Evolutionary conservation across 2,329 filamentous ascomycete genomes (phyloP), one percentile per base, ranked within the genome.

Genomic region (Verticillium nonalfalfae): DNA sequence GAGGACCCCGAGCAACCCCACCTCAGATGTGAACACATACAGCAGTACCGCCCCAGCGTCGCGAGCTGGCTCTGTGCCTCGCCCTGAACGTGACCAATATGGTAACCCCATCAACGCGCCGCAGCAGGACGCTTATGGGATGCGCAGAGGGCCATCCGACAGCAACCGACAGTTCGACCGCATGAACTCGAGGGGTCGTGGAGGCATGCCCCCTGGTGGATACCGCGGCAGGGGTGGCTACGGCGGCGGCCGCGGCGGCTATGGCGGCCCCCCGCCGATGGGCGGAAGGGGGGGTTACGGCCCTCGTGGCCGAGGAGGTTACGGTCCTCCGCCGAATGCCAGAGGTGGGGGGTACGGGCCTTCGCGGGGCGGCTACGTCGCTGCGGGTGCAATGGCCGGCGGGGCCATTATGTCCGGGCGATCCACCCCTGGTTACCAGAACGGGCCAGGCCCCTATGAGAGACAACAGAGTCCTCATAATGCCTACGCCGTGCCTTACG

Each of bases 61-160:
- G 66, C 74, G 73, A 69, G 79, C 74, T 67, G 74, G 68, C 58
- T 81, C 81, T 40, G 67, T 71, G 52, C 69, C 66, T 56, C 72
- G 68, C 55, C 62, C 71, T 14, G 67, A 72, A 14, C 75, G 75
- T 14, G 89, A 92, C 66, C 85, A 86, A 64, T 91, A 89, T 66
- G 88, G 87, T 54, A 90, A 89, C 68, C 76, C 78, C 10, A 74
- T 82, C 50, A 72, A 75, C 40, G 75, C 71, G n/a, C 67, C 75
- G 1, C 70, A 26, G 26, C 26, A 72, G 6, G 80, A 80, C 67
- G 74, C 72, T 14, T 85, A 81, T 67, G 80, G 73, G 59, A 73
- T 77, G 70, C 79, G 77, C 62, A 74, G 76, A 66, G 78, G 75
- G 2, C 78, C 76, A 57, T 84, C 79, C 9, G 58, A 59, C 18